phyloP scores from a whole-genome alignment of 805 yeast species.

The Starmera quercuum region DNA sequence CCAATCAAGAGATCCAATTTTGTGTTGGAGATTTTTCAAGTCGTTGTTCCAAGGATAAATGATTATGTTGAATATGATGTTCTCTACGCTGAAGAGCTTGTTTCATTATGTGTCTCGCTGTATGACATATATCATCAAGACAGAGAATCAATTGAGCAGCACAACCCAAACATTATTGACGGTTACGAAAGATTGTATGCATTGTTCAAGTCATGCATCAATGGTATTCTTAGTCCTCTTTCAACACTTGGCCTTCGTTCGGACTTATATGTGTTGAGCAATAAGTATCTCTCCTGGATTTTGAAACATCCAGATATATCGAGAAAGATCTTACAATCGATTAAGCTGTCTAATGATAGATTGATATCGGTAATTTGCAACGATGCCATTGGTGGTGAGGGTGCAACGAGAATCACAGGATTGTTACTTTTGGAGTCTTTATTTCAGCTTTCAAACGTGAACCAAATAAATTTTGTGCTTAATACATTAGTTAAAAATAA shows the following conservation, averaged over 20 bases:
- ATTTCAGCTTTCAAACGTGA: slow-evolving; percentile 44
- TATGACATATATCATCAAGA: slow-evolving; percentile 55
- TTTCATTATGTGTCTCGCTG: slow-evolving; percentile 66
- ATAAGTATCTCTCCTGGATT: slow-evolving; percentile 52
- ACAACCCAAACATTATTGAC: slow-evolving; percentile 29
- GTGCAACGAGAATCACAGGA: slow-evolving; percentile 67
- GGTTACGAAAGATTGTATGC: slow-evolving; percentile 51
- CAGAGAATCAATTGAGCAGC: slow-evolving; percentile 22
- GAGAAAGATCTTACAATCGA: slow-evolving; percentile 41
- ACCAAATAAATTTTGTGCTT: slow-evolving; percentile 47
- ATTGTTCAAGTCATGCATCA: slow-evolving; percentile 64
- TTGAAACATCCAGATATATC: slow-evolving; percentile 33
- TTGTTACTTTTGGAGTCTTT: slow-evolving; percentile 66
- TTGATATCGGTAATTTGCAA: slow-evolving; percentile 59
- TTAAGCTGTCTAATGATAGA: slow-evolving; percentile 52
- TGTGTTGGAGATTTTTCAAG: slow-evolving; percentile 69
- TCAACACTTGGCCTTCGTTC: slow-evolving; percentile 65
- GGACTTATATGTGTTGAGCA: slow-evolving; percentile 69
- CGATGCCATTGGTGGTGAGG: slow-evolving; percentile 78
- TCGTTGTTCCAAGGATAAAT: slow-evolving; percentile 66
- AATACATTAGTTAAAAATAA: slow-evolving; percentile 59
- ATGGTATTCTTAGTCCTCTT: slow-evolving; percentile 64
- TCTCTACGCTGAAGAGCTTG: slow-evolving; percentile 64
- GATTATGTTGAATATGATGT: slow-evolving; percentile 65
- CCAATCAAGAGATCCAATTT: slow-evolving; percentile 45